These are phyloP conservation scores for Saposhnikovia divaricata DNA, from an alignment of 129 eudicot species.

Conservation along the genomic window DNA sequence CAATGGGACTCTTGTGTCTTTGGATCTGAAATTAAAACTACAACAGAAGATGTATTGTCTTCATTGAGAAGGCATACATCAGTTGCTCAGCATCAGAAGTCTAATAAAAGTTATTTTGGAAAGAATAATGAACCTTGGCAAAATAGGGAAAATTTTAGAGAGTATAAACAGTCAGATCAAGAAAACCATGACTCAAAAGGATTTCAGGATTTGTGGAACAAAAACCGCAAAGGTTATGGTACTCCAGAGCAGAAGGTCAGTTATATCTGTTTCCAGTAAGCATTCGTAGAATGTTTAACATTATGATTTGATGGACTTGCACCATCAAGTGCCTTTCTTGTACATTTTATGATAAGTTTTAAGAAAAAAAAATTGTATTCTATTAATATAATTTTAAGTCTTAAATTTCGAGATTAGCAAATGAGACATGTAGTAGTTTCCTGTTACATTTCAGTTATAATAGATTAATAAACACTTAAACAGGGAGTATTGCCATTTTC, in stretches of 20 bases:
- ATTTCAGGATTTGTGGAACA: slow-evolving; percentile 42
- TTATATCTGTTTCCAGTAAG: slow-evolving; percentile 11
- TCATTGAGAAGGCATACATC: slow-evolving; percentile 79
- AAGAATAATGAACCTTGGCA: slow-evolving; percentile 38
- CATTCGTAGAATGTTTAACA: slow-evolving; percentile 6
- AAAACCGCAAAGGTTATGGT: slow-evolving; percentile 43
- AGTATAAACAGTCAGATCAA: slow-evolving; percentile 22
- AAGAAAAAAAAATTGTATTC: background rate
- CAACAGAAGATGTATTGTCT: slow-evolving; percentile 81
- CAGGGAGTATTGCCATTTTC: background rate
- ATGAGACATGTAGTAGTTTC: background rate
- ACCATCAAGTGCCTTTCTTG: background rate
- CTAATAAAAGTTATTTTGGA: slow-evolving; percentile 31
- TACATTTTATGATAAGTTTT: background rate
- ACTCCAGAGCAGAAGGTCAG: slow-evolving; percentile 91
- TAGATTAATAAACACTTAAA: background rate
- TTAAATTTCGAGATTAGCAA: background rate
- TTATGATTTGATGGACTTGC: slow-evolving; percentile 13
- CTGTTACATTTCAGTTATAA: background rate
- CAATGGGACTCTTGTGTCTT: slow-evolving; percentile 97
- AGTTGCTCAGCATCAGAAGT: slow-evolving; percentile 46
- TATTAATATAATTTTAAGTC: background rate
- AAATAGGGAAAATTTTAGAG: slow-evolving; percentile 18
- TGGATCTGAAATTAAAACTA: slow-evolving; percentile 80
- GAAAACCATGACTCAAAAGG: slow-evolving; percentile 44